phyloP scores from a whole-genome alignment of 257 asterid species.

The Scutellaria barbata region DNA sequence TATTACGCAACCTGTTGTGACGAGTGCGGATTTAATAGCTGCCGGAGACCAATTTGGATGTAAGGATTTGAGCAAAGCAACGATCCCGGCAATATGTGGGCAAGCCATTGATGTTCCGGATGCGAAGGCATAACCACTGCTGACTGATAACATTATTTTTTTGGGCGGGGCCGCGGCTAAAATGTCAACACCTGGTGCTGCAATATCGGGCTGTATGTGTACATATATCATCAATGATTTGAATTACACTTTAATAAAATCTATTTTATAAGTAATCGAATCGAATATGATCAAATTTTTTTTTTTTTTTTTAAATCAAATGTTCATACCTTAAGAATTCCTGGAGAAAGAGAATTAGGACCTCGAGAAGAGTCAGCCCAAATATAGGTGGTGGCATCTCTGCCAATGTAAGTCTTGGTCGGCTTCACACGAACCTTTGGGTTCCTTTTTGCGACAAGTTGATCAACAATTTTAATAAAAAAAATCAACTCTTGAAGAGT shows the following conservation, averaged over 20 bases:
- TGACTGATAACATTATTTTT: not conserved
- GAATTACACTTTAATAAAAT: not conserved
- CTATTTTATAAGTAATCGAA: no score
- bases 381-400: slow-evolving; percentile 37
- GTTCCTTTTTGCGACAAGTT: slow-evolving; percentile 27
- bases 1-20: slow-evolving; percentile 39
- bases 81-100: slow-evolving; percentile 46
- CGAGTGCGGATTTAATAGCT: slow-evolving; percentile 40
- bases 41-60: slow-evolving; percentile 49
- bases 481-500: no score
- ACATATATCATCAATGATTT: not conserved
- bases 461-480: not conserved
- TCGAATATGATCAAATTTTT: not conserved
- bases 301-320: not conserved
- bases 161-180: slow-evolving; percentile 36
- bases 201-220: slow-evolving; percentile 30
- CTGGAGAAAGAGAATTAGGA: slow-evolving; percentile 47
- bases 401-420: slow-evolving; percentile 42
- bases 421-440: slow-evolving; percentile 42
- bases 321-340: slow-evolving; percentile 42
- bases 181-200: slow-evolving; percentile 50
- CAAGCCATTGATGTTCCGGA: slow-evolving; percentile 47
- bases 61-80: slow-evolving; percentile 34
- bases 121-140: not conserved
- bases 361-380: slow-evolving; percentile 48